Conservation (phyloP, 331 rosid species). For the Rosa hybrid region DNA sequence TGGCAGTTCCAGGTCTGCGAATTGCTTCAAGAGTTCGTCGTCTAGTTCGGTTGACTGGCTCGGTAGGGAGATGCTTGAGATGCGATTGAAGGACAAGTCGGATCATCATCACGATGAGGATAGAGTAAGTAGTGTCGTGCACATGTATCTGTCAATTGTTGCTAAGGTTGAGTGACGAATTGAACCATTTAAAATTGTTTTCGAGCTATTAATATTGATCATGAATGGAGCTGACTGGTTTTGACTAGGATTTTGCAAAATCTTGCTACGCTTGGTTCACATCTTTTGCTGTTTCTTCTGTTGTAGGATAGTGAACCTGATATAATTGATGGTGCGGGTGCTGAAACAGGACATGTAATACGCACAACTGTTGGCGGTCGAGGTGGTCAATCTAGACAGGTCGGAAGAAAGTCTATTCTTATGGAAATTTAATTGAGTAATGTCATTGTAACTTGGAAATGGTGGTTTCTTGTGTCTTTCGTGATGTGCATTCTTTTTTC, state of each 20-base stretch:
- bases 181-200: background rate
- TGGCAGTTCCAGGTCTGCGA: conserved; percentile 85
- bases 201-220: background rate
- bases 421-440: conserved; percentile 12
- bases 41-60: conserved; percentile 96
- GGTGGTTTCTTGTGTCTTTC: conserved; percentile 9
- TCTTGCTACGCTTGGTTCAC: background rate
- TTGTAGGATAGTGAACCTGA: conserved; percentile 91
- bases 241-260: background rate
- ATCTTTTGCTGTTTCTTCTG: conserved; percentile 14
- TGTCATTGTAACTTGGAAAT: conserved; percentile 6
- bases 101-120: conserved; percentile 63
- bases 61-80: conserved; percentile 94
- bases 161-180: too few species aligned
- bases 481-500: background rate
- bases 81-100: conserved; percentile 67
- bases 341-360: conserved; percentile 93
- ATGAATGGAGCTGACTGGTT: conserved; percentile 7
- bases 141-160: background rate
- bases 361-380: conserved; percentile 83
- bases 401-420: conserved; percentile 9
- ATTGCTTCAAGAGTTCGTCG: conserved; percentile 78
- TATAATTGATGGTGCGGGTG: conserved; percentile 80
- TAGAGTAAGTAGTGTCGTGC: conserved; percentile 48
- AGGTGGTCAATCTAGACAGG: conserved; percentile 94